A percentile compares a stretch with the other conserved stretches of the same genome.
phyloP scores from a whole-genome alignment of 1,284 basidiomycete species.

The Fomitopsis betulina region DNA sequence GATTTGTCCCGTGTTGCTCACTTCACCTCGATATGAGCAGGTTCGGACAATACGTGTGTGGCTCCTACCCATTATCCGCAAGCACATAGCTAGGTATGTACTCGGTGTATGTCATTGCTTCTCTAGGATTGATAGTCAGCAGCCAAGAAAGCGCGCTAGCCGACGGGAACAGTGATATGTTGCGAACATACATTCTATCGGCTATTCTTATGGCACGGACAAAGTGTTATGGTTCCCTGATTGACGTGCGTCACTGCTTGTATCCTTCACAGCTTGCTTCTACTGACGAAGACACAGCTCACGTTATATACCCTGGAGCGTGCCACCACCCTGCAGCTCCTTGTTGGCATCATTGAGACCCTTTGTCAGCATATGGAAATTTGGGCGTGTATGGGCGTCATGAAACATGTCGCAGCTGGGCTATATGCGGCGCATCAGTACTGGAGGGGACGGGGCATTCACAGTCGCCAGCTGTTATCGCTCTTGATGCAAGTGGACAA shows the following conservation, averaged over 20 bases:
- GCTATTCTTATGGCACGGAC: slow-evolving; percentile 57
- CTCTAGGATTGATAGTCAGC: not conserved
- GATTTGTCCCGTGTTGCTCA: slow-evolving; percentile 41
- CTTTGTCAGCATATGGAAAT: slow-evolving; percentile 62
- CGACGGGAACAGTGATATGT: slow-evolving; percentile 8
- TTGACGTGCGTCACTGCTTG: slow-evolving; percentile 47
- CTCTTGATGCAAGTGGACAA: slow-evolving; percentile 63
- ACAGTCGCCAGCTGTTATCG: slow-evolving; percentile 55
- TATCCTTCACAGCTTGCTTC: not conserved
- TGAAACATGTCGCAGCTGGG: slow-evolving; percentile 46
- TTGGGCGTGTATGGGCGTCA: slow-evolving; percentile 74
- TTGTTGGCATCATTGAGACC: slow-evolving; percentile 59
- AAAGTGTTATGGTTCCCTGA: slow-evolving; percentile 59
- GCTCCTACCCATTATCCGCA: slow-evolving; percentile 63
- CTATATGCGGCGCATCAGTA: slow-evolving; percentile 59
- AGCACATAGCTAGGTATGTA: slow-evolving; percentile 42
- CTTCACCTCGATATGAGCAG: slow-evolving; percentile 65
- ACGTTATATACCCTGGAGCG: slow-evolving; percentile 53
- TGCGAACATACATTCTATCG: slow-evolving; percentile 50
- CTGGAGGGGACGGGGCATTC: slow-evolving; percentile 59
- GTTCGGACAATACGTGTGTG: slow-evolving; percentile 61
- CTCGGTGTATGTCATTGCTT: not conserved
- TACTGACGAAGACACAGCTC: slow-evolving; percentile 37
- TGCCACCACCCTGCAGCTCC: slow-evolving; percentile 43
- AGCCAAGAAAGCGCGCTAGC: slow-evolving; percentile 7